These are phyloP conservation scores for Baudoinia panamericana DNA, from an alignment of 495 filamentous ascomycete genomes.

Conservation along the genomic window DNA sequence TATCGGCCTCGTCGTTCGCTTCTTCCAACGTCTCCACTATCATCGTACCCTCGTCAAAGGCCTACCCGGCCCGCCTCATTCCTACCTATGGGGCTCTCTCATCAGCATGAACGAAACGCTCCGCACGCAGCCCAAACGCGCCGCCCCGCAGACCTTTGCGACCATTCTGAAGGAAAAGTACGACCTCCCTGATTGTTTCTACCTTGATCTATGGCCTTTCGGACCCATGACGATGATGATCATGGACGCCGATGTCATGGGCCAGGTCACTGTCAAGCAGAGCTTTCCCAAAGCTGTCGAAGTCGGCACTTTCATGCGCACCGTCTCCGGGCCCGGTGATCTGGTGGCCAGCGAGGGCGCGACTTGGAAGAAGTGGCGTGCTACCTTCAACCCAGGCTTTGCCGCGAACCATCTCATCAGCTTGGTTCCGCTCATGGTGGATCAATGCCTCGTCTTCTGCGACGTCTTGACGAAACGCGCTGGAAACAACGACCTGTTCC, in stretches of 20 bases:
- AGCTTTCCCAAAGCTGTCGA: conserved; percentile 26
- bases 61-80: conserved; percentile 31
- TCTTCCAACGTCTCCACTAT: neutral
- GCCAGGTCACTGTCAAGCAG: conserved; percentile 24
- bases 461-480: conserved; percentile 26
- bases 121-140: conserved; percentile 3
- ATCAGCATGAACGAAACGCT: conserved; percentile 20
- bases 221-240: conserved; percentile 27
- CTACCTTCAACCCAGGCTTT: conserved; percentile 38
- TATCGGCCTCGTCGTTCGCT: conserved; percentile 7
- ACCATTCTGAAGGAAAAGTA: conserved; percentile 9
- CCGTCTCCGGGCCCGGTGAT: conserved; percentile 27
- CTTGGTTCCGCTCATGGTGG: conserved; percentile 32
- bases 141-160: conserved; percentile 9
- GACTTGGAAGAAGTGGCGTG: conserved; percentile 33
- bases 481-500: conserved; percentile 25
- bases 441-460: conserved; percentile 30
- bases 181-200: conserved; percentile 22
- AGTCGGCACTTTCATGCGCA: conserved; percentile 25
- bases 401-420: conserved; percentile 29
- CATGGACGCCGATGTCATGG: conserved; percentile 27
- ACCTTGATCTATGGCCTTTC: conserved; percentile 38
- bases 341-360: conserved; percentile 29
- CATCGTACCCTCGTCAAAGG: conserved; percentile 12
- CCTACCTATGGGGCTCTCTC: conserved; percentile 31